Evolutionary conservation across 805 yeast genomes (phyloP), one percentile per base, ranked within the genome.

Genomic region (Ogataea methanolica): DNA sequence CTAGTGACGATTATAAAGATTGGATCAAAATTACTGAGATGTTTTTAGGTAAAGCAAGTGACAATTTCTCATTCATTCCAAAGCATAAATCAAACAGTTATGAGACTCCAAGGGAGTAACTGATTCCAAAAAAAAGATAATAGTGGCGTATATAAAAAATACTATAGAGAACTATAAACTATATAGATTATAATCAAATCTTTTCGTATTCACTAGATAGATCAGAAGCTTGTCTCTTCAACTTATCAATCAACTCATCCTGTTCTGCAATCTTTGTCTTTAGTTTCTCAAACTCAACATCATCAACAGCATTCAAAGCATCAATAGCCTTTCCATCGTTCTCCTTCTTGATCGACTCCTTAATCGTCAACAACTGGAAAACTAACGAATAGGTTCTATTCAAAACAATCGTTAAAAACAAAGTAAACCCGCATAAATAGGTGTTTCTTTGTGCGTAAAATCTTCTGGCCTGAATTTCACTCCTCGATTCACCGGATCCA

Each of bases 361-460:
- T 85, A 59, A 82, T 76, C 49, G 70, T 70, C 43, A 85, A 67
- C 66, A 89, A 73, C 60, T 86, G 94, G 42, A 82, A 83, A 31
- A 88, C 95, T 55, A 90, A 74, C 3, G 80, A 73, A 66, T 87
- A 89, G 2, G 97, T 89, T 70, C 97, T 79, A 61, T 85, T 82
- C 56, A 91, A 81, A 44, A 89, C 85, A 61, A 91, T 74, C 2
- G 96, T 87, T 60, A 94, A 73, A 66, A 94, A 94, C 65, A 94
- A 77, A 2, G 98, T 90, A 69, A 91, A 89, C 1, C 99, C 99
- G 57, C 97, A 89, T 43, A 94, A 75, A 60, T 94, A 94, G 84
- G 90, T 81, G 74, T 94, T 94, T 72, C 99, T 82, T 72, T 94
- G 99, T 19, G 97, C 89, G 63, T 91, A 91, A 69, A 94, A 94